A percentile compares a stretch with the other conserved stretches of the same genome.
phyloP scores from a whole-genome alignment of 208 protist species.

The Trichomonas gallinae region DNA sequence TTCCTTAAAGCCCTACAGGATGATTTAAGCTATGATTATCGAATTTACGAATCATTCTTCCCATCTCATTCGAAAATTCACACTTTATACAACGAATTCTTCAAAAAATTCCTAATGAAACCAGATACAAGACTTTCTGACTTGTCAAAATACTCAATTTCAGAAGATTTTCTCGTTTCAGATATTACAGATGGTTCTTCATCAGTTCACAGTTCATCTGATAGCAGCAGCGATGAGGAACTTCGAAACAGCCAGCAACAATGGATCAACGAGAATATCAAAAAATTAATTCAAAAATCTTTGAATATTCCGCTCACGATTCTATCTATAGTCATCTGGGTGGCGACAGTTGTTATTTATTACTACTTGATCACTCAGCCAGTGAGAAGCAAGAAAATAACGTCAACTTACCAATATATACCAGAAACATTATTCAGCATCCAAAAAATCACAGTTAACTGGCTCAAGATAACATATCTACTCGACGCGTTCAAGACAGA shows the following conservation, averaged over 20 bases:
- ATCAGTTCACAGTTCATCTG: neutral
- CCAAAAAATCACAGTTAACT: neutral
- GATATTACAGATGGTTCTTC: neutral
- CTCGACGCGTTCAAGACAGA: neutral
- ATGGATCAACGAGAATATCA: neutral
- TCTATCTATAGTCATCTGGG: neutral
- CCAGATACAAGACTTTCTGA: neutral
- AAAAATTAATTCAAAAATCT: neutral
- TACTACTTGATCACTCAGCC: neutral
- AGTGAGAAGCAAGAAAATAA: neutral
- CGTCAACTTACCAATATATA: neutral
- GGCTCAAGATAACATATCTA: neutral
- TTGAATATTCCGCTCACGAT: neutral
- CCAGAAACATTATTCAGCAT: neutral
- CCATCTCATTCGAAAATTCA: neutral
- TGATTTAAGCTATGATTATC: neutral
- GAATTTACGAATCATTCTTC: neutral
- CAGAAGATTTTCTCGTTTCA: neutral
- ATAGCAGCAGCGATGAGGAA: neutral
- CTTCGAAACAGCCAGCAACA: neutral
- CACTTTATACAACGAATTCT: neutral
- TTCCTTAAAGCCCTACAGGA: neutral
- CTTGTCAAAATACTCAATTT: neutral
- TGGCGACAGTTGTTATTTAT: neutral
- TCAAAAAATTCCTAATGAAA: neutral